Conservation (phyloP, 106 monocot genomes). For the Iris macrosiphon region DNA sequence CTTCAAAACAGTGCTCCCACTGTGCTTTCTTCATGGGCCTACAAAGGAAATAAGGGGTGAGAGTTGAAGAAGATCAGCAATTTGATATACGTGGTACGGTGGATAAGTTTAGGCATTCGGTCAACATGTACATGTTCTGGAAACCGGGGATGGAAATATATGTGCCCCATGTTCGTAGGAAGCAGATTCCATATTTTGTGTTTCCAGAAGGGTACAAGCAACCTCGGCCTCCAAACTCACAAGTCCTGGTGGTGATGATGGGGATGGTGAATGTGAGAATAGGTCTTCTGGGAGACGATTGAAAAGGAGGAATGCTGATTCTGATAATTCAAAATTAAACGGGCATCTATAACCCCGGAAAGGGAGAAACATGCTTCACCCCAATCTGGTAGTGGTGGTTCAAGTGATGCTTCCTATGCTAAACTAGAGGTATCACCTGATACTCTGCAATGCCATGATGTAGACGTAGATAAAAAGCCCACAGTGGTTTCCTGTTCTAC, state of each 20-base stretch:
- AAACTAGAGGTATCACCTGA: constrained; percentile 10
- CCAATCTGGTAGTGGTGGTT: not conserved
- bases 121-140: constrained; percentile 61
- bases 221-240: constrained; percentile 23
- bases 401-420: not conserved
- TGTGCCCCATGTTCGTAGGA: constrained; percentile 78
- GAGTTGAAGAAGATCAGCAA: constrained; percentile 55
- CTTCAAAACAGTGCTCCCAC: constrained; percentile 43
- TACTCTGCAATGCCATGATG: not conserved
- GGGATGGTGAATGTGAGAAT: constrained; percentile 3
- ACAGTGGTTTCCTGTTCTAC: too few species aligned
- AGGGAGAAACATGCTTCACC: constrained; percentile 2
- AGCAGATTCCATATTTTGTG: constrained; percentile 84
- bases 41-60: constrained; percentile 53
- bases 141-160: constrained; percentile 73
- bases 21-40: constrained; percentile 79
- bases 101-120: constrained; percentile 61
- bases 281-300: constrained; percentile 24
- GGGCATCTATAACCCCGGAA: constrained; percentile 19
- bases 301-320: constrained; percentile 31
- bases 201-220: constrained; percentile 80
- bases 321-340: constrained; percentile 14
- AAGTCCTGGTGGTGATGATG: constrained; percentile 19
- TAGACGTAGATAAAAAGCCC: not conserved
- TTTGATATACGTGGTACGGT: constrained; percentile 83